Evolutionary conservation across 176 grass and related monocot genomes (phyloP).

Genomic region (Alopecurus myosuroides): DNA sequence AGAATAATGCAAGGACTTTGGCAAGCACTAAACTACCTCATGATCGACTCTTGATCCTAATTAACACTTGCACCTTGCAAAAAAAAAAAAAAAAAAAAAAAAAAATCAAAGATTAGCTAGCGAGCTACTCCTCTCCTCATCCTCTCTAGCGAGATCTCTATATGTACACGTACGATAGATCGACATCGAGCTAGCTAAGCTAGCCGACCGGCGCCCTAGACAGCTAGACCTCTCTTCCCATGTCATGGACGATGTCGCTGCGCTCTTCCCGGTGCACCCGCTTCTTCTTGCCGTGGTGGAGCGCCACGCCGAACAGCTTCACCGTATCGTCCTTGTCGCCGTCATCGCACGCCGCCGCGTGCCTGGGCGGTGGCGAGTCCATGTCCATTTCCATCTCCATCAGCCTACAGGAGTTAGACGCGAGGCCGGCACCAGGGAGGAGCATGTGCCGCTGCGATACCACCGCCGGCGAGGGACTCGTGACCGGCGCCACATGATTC

Average conservation of each 20-base stretch:
- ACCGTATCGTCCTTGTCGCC: constrained; percentile 26
- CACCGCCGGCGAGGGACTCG: constrained; percentile 25
- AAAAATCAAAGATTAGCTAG: not conserved
- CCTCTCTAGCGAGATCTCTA: constrained; percentile 2
- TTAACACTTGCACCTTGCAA: not conserved
- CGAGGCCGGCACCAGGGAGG: not conserved
- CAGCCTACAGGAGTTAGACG: constrained; percentile 36
- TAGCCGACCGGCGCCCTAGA: not conserved
- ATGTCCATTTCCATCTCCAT: constrained; percentile 40
- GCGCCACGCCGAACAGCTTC: constrained; percentile 89
- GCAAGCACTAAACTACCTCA: not conserved
- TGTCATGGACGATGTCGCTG: constrained; percentile 17
- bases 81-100: not conserved
- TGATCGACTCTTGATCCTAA: not conserved
- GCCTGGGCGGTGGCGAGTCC: not conserved
- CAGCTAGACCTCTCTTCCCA: constrained; percentile 33
- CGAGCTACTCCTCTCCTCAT: constrained; percentile 2
- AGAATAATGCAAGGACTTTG: not conserved
- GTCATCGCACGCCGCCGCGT: too few species aligned
- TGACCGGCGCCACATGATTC: constrained; percentile 60
- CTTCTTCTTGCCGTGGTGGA: constrained; percentile 68
- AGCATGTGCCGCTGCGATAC: not conserved
- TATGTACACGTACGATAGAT: constrained; percentile 1
- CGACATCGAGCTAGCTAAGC: not conserved
- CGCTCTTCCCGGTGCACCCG: constrained; percentile 35